Evolutionary conservation across 768 basidiomycete species (phyloP), one percentile per base, ranked within the genome.

Genomic region (Lyophyllum shimeji): DNA sequence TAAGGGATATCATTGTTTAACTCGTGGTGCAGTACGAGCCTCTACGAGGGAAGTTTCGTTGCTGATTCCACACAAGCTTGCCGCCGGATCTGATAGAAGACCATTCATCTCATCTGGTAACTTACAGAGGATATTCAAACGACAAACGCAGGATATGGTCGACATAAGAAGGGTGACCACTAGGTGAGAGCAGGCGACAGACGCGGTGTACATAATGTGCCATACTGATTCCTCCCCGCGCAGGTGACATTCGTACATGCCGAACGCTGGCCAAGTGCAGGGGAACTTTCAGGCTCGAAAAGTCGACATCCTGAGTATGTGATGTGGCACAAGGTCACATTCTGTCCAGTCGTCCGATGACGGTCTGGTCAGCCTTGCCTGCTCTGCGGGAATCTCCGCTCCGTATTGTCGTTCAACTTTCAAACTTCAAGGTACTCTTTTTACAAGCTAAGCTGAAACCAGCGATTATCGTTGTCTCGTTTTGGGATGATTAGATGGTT

Each of bases 31-130:
- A 48, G 31, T 37, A n/a, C n/a, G n/a, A n/a, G n/a, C n/a, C n/a
- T n/a, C n/a, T 49, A 34, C 48, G 31, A 18, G 47, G 47, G 47
- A 4, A 3, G 37, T 11, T 34, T 23, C 20, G 23, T 37, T 48
- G 31, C n/a, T 34, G 33, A 48, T 31, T 48, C 7, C 11, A 37
- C 20, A 24, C 24, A 52, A 45, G 23, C n/a, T 49, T 60, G 55
- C 58, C 58, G 58, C 58, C 58, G 58, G 58, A 60, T 56, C 55
- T 53, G 51, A 53, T 52, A 55, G 55, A 60, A 56, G 48, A 18
- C 29, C 40, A 20, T 50, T 52, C 40, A 25, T 24, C 9, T 29
- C 5, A 44, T n/a, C n/a, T n/a, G n/a, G n/a, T n/a, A n/a, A n/a
- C n/a, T n/a, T n/a, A n/a, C n/a, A n/a, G n/a, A n/a, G n/a, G n/a